Evolutionary conservation across 2,329 filamentous ascomycete genomes (phyloP).

Genomic region (Pleomassaria siparia): DNA sequence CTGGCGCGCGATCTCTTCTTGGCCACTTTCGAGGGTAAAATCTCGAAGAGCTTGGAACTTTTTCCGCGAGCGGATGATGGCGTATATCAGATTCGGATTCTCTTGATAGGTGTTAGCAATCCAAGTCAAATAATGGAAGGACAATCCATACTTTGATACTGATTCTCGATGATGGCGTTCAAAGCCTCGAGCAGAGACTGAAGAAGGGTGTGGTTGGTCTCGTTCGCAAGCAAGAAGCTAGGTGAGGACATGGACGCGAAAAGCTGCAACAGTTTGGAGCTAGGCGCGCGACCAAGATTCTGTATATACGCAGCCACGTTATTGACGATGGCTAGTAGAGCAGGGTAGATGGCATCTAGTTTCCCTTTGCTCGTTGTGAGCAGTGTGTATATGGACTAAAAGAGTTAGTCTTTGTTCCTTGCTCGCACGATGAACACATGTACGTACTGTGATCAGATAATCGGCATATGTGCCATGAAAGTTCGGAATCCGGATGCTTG

Average conservation of each 20-base stretch:
- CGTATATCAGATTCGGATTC: slow-evolving; percentile 79
- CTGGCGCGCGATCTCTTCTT: slow-evolving; percentile 84
- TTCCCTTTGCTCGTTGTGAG: slow-evolving; percentile 91
- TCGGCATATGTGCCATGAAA: slow-evolving; percentile 93
- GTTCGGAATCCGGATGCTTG: slow-evolving; percentile 75
- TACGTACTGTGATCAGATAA: slow-evolving; percentile 82
- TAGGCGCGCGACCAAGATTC: slow-evolving; percentile 71
- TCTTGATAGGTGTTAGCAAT: slow-evolving; percentile 50
- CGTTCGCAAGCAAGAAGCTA: slow-evolving; percentile 87
- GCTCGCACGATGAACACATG: neutral
- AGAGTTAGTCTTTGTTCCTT: slow-evolving; percentile 23
- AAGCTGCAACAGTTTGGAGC: slow-evolving; percentile 81
- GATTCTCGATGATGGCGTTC: slow-evolving; percentile 86
- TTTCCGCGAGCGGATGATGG: slow-evolving; percentile 76
- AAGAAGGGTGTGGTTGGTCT: slow-evolving; percentile 82
- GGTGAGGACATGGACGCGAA: slow-evolving; percentile 93
- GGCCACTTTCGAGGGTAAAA: slow-evolving; percentile 89
- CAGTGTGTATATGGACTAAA: slow-evolving; percentile 82
- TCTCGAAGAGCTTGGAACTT: slow-evolving; percentile 81
- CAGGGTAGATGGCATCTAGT: slow-evolving; percentile 87
- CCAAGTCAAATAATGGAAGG: neutral
- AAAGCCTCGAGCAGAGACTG: slow-evolving; percentile 83
- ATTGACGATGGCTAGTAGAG: slow-evolving; percentile 86
- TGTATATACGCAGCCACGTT: slow-evolving; percentile 87
- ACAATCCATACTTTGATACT: slow-evolving; percentile 68